Conservation (phyloP, 2,329 filamentous ascomycete genomes). For the Fusarium neocosmosporiellum region DNA sequence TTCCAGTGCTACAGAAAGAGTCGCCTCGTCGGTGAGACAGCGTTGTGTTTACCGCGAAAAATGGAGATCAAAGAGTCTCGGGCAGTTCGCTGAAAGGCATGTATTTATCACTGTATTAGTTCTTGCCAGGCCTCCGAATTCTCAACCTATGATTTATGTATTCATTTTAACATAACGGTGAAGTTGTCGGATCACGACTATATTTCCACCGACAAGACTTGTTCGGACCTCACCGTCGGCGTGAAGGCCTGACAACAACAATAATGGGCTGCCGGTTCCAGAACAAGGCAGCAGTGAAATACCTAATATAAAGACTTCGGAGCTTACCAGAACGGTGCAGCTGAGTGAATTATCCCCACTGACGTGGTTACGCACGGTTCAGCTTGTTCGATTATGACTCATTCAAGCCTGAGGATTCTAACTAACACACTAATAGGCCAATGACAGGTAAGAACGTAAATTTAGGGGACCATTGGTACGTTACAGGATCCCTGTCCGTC, state of each 20-base stretch:
- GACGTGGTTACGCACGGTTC: not conserved
- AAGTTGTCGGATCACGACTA: too few relatives aligned
- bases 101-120: too few relatives aligned
- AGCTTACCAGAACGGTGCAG: not conserved
- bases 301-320: not conserved
- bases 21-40: too few relatives aligned
- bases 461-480: not conserved
- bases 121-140: too few relatives aligned
- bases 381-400: not conserved
- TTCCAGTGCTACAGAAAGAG: too few relatives aligned
- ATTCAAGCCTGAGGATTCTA: not conserved
- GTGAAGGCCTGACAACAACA: not conserved
- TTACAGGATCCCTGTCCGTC: not conserved
- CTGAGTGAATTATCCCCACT: not conserved
- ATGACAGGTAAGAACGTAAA: not conserved
- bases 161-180: too few relatives aligned
- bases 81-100: too few relatives aligned
- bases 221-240: too few relatives aligned
- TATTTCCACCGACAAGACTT: too few relatives aligned
- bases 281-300: not conserved
- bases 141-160: too few relatives aligned
- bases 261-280: not conserved
- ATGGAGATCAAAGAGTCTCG: too few relatives aligned
- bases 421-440: not conserved
- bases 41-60: too few relatives aligned